Evolutionary conservation across 805 yeast species (phyloP).

Genomic region (Kuraishia borneana): DNA sequence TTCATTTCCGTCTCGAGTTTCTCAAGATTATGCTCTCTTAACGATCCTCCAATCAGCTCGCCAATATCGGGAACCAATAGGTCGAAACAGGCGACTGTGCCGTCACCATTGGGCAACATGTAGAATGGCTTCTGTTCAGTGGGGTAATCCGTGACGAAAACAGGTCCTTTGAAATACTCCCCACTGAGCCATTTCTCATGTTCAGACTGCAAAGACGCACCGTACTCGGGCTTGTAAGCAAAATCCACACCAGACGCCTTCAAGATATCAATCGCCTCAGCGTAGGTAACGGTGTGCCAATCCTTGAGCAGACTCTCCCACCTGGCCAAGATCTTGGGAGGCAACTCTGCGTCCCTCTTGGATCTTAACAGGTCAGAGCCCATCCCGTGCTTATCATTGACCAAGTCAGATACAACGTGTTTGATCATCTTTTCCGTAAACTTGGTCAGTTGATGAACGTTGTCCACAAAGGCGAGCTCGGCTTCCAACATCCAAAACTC

Average conservation of each 20-base stretch:
- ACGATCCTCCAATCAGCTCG: slow-evolving; percentile 88
- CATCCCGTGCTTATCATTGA: slow-evolving; percentile 12
- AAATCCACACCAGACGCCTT: slow-evolving; percentile 22
- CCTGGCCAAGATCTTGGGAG: slow-evolving; percentile 27
- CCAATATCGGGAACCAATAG: slow-evolving; percentile 85
- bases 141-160: slow-evolving; percentile 88
- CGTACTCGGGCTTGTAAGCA: slow-evolving; percentile 46
- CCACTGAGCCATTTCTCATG: slow-evolving; percentile 91
- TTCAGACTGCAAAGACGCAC: slow-evolving; percentile 65
- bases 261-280: slow-evolving; percentile 57
- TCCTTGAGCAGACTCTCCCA: slow-evolving; percentile 45
- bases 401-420: slow-evolving; percentile 24
- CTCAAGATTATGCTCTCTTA: slow-evolving; percentile 65
- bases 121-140: slow-evolving; percentile 73
- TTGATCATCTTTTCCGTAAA: slow-evolving; percentile 67
- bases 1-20: slow-evolving; percentile 37
- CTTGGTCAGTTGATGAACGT: slow-evolving; percentile 47
- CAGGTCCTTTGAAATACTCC: slow-evolving; percentile 54
- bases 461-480: slow-evolving; percentile 60
- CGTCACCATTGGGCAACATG: slow-evolving; percentile 51
- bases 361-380: slow-evolving; percentile 23
- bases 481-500: slow-evolving; percentile 99
- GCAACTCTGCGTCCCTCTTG: slow-evolving; percentile 25
- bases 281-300: slow-evolving; percentile 70
- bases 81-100: slow-evolving; percentile 85